Evolutionary conservation across 371 early-diverging fungal species (phyloP).

Genomic region (Syncephalastrum contaminatum): DNA sequence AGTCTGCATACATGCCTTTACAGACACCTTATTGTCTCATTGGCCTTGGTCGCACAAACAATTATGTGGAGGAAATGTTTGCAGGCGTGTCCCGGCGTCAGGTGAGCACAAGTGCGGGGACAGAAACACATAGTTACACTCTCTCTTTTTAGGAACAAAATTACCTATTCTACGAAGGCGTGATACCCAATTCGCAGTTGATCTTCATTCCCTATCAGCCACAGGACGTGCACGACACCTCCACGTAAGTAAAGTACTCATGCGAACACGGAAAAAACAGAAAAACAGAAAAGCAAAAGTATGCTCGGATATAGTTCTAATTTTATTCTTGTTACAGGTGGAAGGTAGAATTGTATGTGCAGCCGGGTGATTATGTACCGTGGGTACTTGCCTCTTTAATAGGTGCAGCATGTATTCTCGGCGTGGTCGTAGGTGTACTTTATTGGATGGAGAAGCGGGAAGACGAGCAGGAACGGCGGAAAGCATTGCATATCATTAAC

Average conservation of each 20-base stretch:
- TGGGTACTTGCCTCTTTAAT: constrained; percentile 74
- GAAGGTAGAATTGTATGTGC: constrained; percentile 85
- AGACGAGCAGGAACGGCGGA: constrained; percentile 72
- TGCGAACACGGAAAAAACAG: not conserved
- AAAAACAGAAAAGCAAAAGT: not conserved
- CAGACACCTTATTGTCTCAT: constrained; percentile 84
- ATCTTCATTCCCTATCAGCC: constrained; percentile 85
- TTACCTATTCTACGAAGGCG: constrained; percentile 69
- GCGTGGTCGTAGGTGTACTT: constrained; percentile 66
- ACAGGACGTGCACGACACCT: constrained; percentile 45
- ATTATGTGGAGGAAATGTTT: constrained; percentile 90
- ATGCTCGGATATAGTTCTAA: not conserved
- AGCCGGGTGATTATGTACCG: constrained; percentile 77
- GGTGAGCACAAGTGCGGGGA: constrained; percentile 16
- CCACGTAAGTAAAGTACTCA: constrained; percentile 27
- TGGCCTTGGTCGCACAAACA: constrained; percentile 93
- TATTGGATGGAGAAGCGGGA: constrained; percentile 80
- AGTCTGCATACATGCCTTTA: constrained; percentile 72
- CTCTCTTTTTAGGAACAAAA: constrained; percentile 23
- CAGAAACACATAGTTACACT: not conserved
- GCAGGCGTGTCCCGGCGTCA: constrained; percentile 80
- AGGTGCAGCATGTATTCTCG: constrained; percentile 62
- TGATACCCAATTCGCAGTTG: constrained; percentile 92
- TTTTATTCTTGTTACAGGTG: constrained; percentile 49
- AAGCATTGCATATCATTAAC: constrained; percentile 81